Base-by-base conservation (phyloP, 2,329 filamentous ascomycete species). In the Fusarium devonianum region DNA sequence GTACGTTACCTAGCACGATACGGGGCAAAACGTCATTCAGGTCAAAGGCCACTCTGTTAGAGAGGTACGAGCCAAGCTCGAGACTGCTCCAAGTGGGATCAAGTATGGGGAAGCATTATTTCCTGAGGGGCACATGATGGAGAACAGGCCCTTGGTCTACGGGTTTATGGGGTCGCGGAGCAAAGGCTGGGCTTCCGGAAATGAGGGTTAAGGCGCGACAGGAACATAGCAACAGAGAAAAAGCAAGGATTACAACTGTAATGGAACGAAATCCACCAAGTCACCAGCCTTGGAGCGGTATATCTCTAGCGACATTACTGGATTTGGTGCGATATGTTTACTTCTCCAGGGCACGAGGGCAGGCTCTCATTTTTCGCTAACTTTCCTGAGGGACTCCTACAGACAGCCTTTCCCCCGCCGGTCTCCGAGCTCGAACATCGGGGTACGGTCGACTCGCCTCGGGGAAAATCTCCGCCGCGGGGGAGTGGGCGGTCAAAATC, bases 341-440 rank as follows among this genome's bases (percentile, higher is more conserved):
- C n/a, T 26, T 12, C 23, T 23, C 23, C 23, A n/a, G 11, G 23
- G 23, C 23, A 26, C 11, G 11, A n/a, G n/a, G 23, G 23, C 23
- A 5, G 11, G 23, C 23, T n/a, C n/a, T n/a, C n/a, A n/a, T n/a
- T n/a, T n/a, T n/a, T n/a, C n/a, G n/a, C n/a, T n/a, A n/a, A n/a
- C n/a, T n/a, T n/a, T n/a, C n/a, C n/a, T n/a, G n/a, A n/a, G n/a
- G n/a, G n/a, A n/a, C n/a, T n/a, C n/a, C n/a, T n/a, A n/a, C 23
- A 12, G 11, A 16, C 25, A 42, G 17, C 32, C 28, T 40, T 50
- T 54, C 39, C 52, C 56, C 57, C 56, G 53, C 56, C 57, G 57
- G 57, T 60, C 57, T 60, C 57, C 57, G 57, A 60, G 57, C 41
- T 60, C 25, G 17, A 36, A 60, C 42, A 52, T 59, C 56, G 56